Evolutionary conservation across 2,329 filamentous ascomycete species (phyloP), one percentile per base, ranked within the genome.

Genomic region (Xylariaceae sp.): DNA sequence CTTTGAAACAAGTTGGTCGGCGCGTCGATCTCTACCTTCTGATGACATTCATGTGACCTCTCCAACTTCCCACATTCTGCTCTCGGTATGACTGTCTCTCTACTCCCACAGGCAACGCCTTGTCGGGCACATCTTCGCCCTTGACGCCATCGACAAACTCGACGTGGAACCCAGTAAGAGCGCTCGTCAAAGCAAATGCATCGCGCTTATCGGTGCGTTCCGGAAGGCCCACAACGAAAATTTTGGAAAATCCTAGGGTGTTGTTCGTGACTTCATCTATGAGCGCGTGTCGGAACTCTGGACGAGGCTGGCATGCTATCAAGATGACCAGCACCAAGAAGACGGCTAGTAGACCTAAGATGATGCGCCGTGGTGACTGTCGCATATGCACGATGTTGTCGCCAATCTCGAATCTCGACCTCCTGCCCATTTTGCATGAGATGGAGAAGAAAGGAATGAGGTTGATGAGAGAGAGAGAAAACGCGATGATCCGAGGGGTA

Each of bases 161-260:
- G 0, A 80, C 64, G 2, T 74, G 68, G 62, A 81, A 74, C 0
- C 73, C 75, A 0, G 74, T 75, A 39, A 79, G 58, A 0, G 74
- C 70, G 45, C 76, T 73, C 4, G 75, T 72, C 8, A 82, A 67
- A 1, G 74, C 69, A 15, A 82, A 68, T 2, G 74, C 76, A 72
- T 82, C 80, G 53, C 77, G 74, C 63, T 80, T 79, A 66, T 82
- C 79, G 3, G 74, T 76, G 39, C 80, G 73, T 47, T 76, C 73
- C 3, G 77, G 75, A 8, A 82, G 69, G 3, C 76, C 75, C 51
- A 82, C 72, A 23, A 77, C 75, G 57, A 79, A 70, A 4, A 72
- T 59, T 51, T 70, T 71, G n/a, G 65, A 61, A 53, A 72, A 72
- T 0, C 70, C 71, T 1, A 72, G 59, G 1, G 67, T 70, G n/a